These are phyloP conservation scores for Silybum marianum DNA, from an alignment of 129 eudicot genomes.

Conservation along the genomic window DNA sequence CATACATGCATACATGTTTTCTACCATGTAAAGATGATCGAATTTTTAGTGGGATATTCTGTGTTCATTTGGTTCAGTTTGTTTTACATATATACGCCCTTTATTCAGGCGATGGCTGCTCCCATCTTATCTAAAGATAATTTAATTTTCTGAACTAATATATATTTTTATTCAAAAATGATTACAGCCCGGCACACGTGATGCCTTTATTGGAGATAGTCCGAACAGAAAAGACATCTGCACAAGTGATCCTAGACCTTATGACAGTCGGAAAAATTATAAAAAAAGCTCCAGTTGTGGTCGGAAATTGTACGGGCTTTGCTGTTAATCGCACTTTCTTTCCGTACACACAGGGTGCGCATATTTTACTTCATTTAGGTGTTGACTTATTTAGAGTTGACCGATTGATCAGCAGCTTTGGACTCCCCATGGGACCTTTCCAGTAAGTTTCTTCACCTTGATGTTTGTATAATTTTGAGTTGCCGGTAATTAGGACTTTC, in stretches of 20 bases:
- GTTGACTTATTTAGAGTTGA: constrained; percentile 93
- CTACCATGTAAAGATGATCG: no score
- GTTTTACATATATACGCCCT: neutral
- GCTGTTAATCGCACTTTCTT: constrained; percentile 94
- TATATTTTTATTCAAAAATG: constrained; percentile 10
- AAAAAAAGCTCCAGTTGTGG: constrained; percentile 90
- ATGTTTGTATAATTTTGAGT: neutral
- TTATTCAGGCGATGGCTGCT: neutral
- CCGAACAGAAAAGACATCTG: constrained; percentile 83
- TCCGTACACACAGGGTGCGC: constrained; percentile 86
- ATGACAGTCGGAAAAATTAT: constrained; percentile 85
- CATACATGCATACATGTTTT: no score
- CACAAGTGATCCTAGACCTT: constrained; percentile 95
- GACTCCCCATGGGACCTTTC: constrained; percentile 96
- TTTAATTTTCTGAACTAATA: constrained; percentile 15
- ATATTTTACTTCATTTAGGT: constrained; percentile 72
- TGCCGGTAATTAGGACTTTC: no score
- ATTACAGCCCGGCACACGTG: constrained; percentile 88
- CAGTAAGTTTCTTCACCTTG: constrained; percentile 66
- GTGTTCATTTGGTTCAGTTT: neutral
- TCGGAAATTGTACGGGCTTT: constrained; percentile 93
- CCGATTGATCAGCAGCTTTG: constrained; percentile 71
- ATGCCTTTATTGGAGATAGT: constrained; percentile 97
- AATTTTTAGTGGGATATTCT: no score
- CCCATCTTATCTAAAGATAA: neutral